phyloP scores from a whole-genome alignment of 2,329 filamentous ascomycete species.

The Apiospora malaysiana region DNA sequence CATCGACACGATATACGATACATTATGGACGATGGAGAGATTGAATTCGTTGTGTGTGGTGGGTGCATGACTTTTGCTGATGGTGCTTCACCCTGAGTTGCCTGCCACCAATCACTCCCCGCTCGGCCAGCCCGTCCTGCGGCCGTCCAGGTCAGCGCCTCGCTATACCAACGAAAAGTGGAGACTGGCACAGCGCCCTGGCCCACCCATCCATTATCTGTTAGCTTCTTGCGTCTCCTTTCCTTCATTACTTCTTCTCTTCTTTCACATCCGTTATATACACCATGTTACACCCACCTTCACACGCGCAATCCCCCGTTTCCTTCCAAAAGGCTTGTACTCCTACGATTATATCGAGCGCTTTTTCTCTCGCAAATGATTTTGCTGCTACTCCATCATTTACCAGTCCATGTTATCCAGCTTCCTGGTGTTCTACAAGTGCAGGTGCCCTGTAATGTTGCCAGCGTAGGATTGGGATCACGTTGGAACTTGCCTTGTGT shows the following conservation, averaged over 20 bases:
- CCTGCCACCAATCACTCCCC: neutral
- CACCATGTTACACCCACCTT: no score
- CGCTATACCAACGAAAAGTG: neutral
- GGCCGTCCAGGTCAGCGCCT: neutral
- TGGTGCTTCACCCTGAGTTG: neutral
- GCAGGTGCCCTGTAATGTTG: neutral
- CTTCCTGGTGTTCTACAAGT: conserved; percentile 25
- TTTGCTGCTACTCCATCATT: no score
- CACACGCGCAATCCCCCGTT: no score
- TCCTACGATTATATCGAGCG: no score
- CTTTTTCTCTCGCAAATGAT: no score
- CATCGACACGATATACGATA: neutral
- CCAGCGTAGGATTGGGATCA: neutral
- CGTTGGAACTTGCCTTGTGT: neutral
- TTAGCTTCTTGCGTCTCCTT: no score
- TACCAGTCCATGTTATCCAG: no score
- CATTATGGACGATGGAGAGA: neutral
- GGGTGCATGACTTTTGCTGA: neutral
- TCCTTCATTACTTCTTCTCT: no score
- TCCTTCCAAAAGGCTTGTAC: no score
- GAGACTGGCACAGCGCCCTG: neutral
- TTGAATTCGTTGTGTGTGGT: neutral
- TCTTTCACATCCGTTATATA: no score
- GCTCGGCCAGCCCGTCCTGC: neutral
- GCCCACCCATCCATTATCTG: no score